These are phyloP conservation scores for Xylaria digitata DNA, from an alignment of 2,329 filamentous ascomycete genomes.

Conservation along the genomic window DNA sequence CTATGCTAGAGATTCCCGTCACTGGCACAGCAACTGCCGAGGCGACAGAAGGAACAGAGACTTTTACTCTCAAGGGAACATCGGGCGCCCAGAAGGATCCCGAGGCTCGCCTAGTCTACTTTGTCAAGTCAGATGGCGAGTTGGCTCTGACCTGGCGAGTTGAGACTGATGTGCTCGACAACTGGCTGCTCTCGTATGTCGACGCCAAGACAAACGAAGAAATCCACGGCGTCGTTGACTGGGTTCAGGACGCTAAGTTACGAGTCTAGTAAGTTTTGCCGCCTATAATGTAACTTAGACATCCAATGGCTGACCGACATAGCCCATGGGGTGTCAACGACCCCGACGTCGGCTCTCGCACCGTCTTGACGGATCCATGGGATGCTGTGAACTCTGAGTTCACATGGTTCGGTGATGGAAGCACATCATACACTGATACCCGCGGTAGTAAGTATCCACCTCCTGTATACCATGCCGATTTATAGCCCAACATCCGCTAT, in stretches of 20 bases:
- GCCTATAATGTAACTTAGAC: neutral
- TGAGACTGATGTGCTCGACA: conserved; percentile 66
- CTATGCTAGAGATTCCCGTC: conserved; percentile 55
- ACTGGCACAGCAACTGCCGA: conserved; percentile 55
- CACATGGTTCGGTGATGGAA: conserved; percentile 64
- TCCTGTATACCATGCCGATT: neutral
- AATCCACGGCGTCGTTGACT: conserved; percentile 67
- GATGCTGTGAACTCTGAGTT: conserved; percentile 60
- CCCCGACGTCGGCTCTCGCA: conserved; percentile 61
- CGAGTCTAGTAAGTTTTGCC: conserved; percentile 60
- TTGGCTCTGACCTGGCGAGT: conserved; percentile 67
- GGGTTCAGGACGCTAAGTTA: conserved; percentile 66
- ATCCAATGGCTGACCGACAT: conserved; percentile 29
- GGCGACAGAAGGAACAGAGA: conserved; percentile 52
- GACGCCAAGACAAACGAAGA: conserved; percentile 60
- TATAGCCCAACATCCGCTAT: neutral
- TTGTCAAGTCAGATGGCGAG: conserved; percentile 59
- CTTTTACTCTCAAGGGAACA: conserved; percentile 60
- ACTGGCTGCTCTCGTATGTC: conserved; percentile 70
- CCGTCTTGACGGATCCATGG: conserved; percentile 61
- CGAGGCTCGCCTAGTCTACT: conserved; percentile 66
- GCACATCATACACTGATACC: conserved; percentile 61
- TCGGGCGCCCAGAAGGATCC: conserved; percentile 63
- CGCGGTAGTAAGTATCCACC: conserved; percentile 57
- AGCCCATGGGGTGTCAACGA: conserved; percentile 66